Conservation (phyloP, 495 filamentous ascomycete species). For the Neurospora africana region DNA sequence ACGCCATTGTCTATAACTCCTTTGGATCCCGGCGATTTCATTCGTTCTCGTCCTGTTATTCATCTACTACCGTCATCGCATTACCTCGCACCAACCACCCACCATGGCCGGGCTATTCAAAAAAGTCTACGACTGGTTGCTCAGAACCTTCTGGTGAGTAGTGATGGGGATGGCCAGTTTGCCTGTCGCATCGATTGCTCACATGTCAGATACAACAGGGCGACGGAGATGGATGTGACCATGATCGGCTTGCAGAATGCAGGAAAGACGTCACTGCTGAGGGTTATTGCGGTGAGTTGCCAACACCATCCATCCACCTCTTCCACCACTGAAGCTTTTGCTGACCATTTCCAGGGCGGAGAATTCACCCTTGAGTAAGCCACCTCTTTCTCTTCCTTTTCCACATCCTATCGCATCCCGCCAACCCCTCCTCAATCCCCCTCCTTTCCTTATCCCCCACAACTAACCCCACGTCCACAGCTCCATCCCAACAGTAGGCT, state of each 20-base stretch:
- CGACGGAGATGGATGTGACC: constrained; percentile 98
- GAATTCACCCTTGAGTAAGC: constrained; percentile 99
- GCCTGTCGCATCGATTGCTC: background rate
- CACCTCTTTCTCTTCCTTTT: background rate
- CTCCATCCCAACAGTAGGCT: constrained; percentile 95
- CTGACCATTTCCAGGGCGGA: constrained; percentile 56
- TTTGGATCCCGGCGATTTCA: constrained; percentile 5
- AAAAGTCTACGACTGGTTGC: constrained; percentile 93
- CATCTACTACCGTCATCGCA: background rate
- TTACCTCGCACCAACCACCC: background rate
- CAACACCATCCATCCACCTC: background rate
- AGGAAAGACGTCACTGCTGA: constrained; percentile 89
- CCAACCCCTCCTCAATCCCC: constrained; percentile 1
- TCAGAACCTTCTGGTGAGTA: constrained; percentile 95
- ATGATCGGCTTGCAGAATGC: constrained; percentile 99
- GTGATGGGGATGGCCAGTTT: constrained; percentile 5
- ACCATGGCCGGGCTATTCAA: constrained; percentile 51
- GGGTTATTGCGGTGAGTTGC: constrained; percentile 71
- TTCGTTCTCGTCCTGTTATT: constrained; percentile 15
- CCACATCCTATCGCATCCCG: background rate
- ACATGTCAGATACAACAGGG: constrained; percentile 45
- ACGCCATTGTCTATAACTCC: background rate
- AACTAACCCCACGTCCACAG: constrained; percentile 46
- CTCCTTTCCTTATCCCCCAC: constrained; percentile 8
- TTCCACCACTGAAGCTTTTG: background rate